phyloP scores from a whole-genome alignment of 2,329 filamentous ascomycete species.

The Bipolaris oryzae region DNA sequence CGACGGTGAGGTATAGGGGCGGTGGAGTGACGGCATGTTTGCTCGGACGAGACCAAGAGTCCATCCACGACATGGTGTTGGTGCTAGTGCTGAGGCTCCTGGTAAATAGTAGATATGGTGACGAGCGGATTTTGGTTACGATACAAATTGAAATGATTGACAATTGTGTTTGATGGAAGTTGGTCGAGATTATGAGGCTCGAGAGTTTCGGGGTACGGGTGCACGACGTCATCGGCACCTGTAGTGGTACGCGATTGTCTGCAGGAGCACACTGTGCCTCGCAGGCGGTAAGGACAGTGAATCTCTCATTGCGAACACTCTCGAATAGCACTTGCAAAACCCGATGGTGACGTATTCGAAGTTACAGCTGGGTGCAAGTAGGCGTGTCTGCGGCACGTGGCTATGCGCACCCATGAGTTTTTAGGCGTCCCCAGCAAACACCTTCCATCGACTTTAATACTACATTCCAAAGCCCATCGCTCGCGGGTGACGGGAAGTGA shows the following conservation, averaged over 20 bases:
- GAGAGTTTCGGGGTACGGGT: slow-evolving; percentile 18
- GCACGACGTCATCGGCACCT: slow-evolving; percentile 35
- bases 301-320: neutral
- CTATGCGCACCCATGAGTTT: neutral
- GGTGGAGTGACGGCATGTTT: slow-evolving; percentile 55
- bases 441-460: neutral
- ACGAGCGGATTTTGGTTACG: neutral
- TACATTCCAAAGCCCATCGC: neutral
- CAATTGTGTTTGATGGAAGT: neutral
- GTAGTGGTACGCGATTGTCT: slow-evolving; percentile 4
- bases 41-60: slow-evolving; percentile 54
- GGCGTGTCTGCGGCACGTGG: slow-evolving; percentile 8
- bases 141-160: neutral
- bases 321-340: neutral
- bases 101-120: neutral
- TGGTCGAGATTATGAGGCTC: slow-evolving; percentile 3
- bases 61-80: slow-evolving; percentile 56
- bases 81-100: slow-evolving; percentile 2
- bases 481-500: neutral
- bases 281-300: neutral
- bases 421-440: neutral
- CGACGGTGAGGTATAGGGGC: slow-evolving; percentile 60
- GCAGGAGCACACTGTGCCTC: slow-evolving; percentile 4
- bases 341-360: slow-evolving; percentile 11
- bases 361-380: neutral